phyloP scores from a whole-genome alignment of 768 basidiomycete species.

The Podaxis pistillaris region DNA sequence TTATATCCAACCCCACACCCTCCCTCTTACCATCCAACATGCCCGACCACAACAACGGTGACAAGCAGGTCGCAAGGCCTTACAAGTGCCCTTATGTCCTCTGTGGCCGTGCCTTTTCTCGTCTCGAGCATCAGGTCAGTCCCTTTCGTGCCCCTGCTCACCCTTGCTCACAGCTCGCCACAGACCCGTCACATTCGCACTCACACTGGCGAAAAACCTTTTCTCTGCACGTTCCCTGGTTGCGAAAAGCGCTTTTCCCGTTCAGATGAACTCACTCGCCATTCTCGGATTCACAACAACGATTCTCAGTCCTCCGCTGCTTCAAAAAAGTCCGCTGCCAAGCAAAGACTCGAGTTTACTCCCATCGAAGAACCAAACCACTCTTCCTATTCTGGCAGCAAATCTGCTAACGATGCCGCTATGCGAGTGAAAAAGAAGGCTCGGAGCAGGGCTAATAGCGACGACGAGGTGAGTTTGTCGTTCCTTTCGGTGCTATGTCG shows the following conservation, averaged over 20 bases:
- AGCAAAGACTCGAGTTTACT: conserved; percentile 19
- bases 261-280: conserved; percentile 97
- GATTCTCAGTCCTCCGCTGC: conserved; percentile 33
- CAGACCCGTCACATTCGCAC: conserved; percentile 98
- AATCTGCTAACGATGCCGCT: conserved; percentile 13
- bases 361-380: conserved; percentile 16
- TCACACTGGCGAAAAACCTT: conserved; percentile 98
- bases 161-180: conserved; percentile 16
- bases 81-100: conserved; percentile 95
- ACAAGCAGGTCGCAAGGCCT: conserved; percentile 54
- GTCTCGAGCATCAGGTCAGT: conserved; percentile 91
- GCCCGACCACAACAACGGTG: conserved; percentile 19
- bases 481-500: conserved; percentile 8
- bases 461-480: conserved; percentile 68
- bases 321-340: conserved; percentile 21
- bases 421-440: conserved; percentile 72
- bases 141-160: not conserved
- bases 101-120: conserved; percentile 93
- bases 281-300: conserved; percentile 88
- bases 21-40: conserved; percentile 14
- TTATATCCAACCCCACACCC: conserved; percentile 11
- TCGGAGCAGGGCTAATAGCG: conserved; percentile 73
- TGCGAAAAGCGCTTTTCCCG: conserved; percentile 99
- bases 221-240: conserved; percentile 85
- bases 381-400: not conserved